Evolutionary conservation across 2,329 filamentous ascomycete genomes (phyloP).

Genomic region (Cytospora leucostoma): DNA sequence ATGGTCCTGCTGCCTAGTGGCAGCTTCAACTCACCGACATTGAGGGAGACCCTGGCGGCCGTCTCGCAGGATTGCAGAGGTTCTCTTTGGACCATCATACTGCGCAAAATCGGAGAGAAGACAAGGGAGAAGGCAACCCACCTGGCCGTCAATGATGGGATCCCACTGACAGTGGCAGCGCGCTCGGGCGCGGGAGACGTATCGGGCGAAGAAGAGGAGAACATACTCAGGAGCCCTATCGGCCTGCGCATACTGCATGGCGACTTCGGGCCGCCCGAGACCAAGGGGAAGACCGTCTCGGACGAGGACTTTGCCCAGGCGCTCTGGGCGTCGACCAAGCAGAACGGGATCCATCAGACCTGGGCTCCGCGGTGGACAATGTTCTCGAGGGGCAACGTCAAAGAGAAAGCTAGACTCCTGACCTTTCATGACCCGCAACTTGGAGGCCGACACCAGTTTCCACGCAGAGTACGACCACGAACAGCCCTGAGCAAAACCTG

Average conservation of each 20-base stretch:
- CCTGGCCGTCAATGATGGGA: conserved; percentile 63
- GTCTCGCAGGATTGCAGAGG: conserved; percentile 32
- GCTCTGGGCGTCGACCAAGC: conserved; percentile 77
- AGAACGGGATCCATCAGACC: conserved; percentile 78
- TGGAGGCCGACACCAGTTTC: neutral
- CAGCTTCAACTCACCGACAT: conserved; percentile 50
- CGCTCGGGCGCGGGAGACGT: neutral
- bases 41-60: conserved; percentile 41
- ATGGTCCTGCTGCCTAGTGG: conserved; percentile 62
- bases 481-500: conserved; percentile 40
- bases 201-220: conserved; percentile 48
- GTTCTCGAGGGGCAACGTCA: conserved; percentile 90
- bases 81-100: conserved; percentile 51
- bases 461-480: conserved; percentile 2
- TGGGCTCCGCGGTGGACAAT: conserved; percentile 93
- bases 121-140: conserved; percentile 50
- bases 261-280: conserved; percentile 64
- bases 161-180: conserved; percentile 47
- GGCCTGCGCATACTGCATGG: conserved; percentile 71
- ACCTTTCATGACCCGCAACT: conserved; percentile 42
- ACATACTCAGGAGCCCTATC: conserved; percentile 72
- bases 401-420: conserved; percentile 80
- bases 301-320: conserved; percentile 62
- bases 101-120: conserved; percentile 48
- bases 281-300: conserved; percentile 34